These are phyloP conservation scores for Sclerospora graminicola DNA, from an alignment of 352 stramenopile genomes.

Conservation along the genomic window DNA sequence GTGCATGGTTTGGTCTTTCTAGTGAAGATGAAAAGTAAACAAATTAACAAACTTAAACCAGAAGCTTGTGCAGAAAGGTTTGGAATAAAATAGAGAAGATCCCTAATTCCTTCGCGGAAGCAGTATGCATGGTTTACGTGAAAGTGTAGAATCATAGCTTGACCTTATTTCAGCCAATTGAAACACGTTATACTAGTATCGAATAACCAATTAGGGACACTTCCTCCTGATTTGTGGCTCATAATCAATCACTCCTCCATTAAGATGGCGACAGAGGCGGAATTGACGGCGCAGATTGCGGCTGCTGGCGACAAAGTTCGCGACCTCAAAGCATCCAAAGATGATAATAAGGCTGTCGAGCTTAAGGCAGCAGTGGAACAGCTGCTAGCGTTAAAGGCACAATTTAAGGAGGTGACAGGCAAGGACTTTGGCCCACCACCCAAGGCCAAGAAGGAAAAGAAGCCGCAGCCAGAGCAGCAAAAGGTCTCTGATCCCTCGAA, in stretches of 20 bases:
- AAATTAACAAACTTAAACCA: too few relatives aligned
- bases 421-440: conserved; percentile 56
- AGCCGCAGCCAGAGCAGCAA: conserved; percentile 15
- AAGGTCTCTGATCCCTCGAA: conserved; percentile 37
- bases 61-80: too few relatives aligned
- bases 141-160: too few relatives aligned
- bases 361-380: conserved; percentile 40
- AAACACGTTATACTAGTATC: too few relatives aligned
- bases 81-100: too few relatives aligned
- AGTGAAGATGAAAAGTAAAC: too few relatives aligned
- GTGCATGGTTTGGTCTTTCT: too few relatives aligned
- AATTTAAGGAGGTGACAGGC: conserved; percentile 70
- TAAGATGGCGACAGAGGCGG: conserved; percentile 37
- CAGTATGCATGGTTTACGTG: too few relatives aligned
- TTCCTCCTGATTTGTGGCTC: conserved; percentile 30
- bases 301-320: conserved; percentile 66
- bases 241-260: background rate
- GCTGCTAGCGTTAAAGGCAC: conserved; percentile 59
- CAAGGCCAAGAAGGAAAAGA: conserved; percentile 61
- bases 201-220: too few relatives aligned
- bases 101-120: too few relatives aligned
- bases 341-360: conserved; percentile 32
- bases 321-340: conserved; percentile 51
- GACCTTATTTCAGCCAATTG: too few relatives aligned
- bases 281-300: conserved; percentile 48